Conservation (phyloP, 768 basidiomycete species). For the Rhizopogon vesiculosus region DNA sequence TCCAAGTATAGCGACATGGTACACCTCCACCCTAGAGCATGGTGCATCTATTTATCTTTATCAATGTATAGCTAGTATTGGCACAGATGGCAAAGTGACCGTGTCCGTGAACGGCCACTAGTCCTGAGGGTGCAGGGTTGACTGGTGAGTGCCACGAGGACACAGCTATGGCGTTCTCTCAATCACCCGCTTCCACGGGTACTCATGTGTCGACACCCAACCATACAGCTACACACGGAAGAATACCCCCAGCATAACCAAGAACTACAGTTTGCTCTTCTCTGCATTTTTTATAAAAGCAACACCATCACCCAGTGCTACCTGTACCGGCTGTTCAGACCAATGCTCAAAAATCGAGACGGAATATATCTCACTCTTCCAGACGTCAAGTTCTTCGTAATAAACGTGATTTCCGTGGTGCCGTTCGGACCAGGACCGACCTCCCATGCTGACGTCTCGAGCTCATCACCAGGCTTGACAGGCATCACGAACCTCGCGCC, state of each 20-base stretch:
- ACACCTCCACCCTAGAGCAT: no score
- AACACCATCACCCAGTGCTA: constrained; percentile 55
- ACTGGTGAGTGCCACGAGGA: no score
- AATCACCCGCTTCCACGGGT: no score
- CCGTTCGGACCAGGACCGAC: constrained; percentile 61
- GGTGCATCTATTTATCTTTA: no score
- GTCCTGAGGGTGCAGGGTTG: no score
- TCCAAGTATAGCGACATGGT: no score
- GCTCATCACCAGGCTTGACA: constrained; percentile 75
- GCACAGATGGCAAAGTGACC: no score
- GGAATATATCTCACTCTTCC: constrained; percentile 43
- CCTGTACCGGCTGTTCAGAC: constrained; percentile 20
- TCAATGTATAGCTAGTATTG: no score
- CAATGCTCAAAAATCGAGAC: not conserved
- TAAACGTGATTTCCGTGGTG: constrained; percentile 54
- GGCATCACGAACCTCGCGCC: constrained; percentile 78
- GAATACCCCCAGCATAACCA: not conserved
- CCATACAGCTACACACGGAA: not conserved
- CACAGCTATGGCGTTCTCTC: no score
- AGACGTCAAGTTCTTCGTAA: constrained; percentile 53
- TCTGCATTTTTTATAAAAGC: constrained; percentile 56
- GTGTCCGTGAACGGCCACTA: no score
- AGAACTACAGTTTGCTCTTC: constrained; percentile 37
- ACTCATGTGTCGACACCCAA: no score
- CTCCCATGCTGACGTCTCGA: constrained; percentile 80